Evolutionary conservation across 2,329 filamentous ascomycete species (phyloP), one percentile per base, ranked within the genome.

Genomic region (Apiospora phragmitis): DNA sequence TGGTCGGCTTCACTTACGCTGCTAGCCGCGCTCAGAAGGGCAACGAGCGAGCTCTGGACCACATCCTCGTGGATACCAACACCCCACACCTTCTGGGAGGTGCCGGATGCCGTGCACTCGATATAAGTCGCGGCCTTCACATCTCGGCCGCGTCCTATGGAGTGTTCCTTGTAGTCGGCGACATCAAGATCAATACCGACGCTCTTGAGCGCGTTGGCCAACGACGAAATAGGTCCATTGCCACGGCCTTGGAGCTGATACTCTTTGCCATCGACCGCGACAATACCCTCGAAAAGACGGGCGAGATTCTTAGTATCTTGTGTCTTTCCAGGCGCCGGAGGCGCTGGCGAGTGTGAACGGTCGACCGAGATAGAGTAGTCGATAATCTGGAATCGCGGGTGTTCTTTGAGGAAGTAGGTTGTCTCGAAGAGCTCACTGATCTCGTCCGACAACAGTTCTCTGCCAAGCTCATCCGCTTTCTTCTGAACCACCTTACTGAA

Each of bases 81-180:
- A 75, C 94, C 94, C 94, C 94, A 97, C 2, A 97, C 92, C 77
- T 89, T 92, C 77, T 93, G 86, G 69, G 88, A 88, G 73, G 87
- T 91, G 65, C 88, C 90, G 4, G 88, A 83, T 26, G 91, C 87
- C 38, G 88, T 94, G 82, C 94, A 97, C 81, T 98, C 93, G 74
- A 98, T 97, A 80, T 97, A 98, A 2, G 95, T 94, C 1, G 94
- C 95, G n/a, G 95, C 95, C 85, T 97, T 97, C 75, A 95, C 94
- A 72, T 94, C 90, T 70, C 90, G 89, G 72, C 93, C 94, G 68
- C 87, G 86, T 74, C 94, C 94, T 75, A 98, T 94, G 38, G 95
- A 92, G 83, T 98, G 95, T 82, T 98, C 96, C 85, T 97, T 97
- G 86, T 98, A 98, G 81, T 98, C 94, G 65, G 91, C 89, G 68